These are phyloP conservation scores for Mucor irregularis DNA, from an alignment of 371 early-diverging fungal genomes.

Conservation along the genomic window DNA sequence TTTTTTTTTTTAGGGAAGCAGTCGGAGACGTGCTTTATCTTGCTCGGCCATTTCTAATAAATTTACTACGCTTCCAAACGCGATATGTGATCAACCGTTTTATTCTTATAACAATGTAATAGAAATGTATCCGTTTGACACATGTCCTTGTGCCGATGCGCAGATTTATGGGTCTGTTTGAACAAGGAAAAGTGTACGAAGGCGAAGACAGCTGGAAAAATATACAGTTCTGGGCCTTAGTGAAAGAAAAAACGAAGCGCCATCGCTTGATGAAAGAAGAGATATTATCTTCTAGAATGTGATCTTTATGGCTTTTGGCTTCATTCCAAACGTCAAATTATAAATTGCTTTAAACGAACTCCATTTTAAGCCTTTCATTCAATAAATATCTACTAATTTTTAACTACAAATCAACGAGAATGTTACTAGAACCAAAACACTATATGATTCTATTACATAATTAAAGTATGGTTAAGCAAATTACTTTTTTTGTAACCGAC, in stretches of 20 bases:
- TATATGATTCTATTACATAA: conserved; percentile 16
- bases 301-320: conserved; percentile 9
- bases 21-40: no score
- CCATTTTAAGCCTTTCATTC: conserved; percentile 8
- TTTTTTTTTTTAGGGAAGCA: no score
- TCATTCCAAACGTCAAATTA: conserved; percentile 10
- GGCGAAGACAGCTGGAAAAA: conserved; percentile 4
- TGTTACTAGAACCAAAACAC: conserved; percentile 4
- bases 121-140: conserved; percentile 1
- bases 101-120: conserved; percentile 2
- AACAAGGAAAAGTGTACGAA: conserved; percentile 1
- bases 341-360: conserved; percentile 12
- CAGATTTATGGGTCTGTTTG: conserved; percentile 1
- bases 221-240: conserved; percentile 6
- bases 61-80: neutral
- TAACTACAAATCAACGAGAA: conserved; percentile 15
- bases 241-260: conserved; percentile 8
- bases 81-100: conserved; percentile 3
- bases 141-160: neutral
- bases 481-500: no score
- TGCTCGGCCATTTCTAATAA: no score
- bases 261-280: neutral
- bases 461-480: conserved; percentile 15
- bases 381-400: conserved; percentile 13
- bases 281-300: conserved; percentile 8